Evolutionary conservation across 2,329 filamentous ascomycete genomes (phyloP), one percentile per base, ranked within the genome.

Genomic region (Aurifilum marmelostoma): DNA sequence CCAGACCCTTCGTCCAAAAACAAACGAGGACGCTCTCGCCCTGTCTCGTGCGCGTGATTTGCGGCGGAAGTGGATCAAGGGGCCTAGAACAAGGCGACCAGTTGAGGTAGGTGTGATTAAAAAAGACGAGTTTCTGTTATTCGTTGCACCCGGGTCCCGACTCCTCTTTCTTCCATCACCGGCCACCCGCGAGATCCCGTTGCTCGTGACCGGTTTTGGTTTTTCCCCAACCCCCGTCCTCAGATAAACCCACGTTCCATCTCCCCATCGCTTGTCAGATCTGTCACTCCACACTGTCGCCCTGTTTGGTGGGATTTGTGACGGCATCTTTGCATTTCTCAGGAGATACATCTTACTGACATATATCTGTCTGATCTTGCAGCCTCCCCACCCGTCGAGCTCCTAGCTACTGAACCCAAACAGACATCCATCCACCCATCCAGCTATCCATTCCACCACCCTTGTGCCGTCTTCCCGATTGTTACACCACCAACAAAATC

Each of bases 281-380:
- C 39, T 37, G 56, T 64, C 63, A 61, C 66, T 68, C 62, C 66
- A 68, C 66, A n/a, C 43, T 24, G 39, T 18, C 58, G 37, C 63
- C n/a, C 34, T 59, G 50, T 69, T 50, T n/a, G 59, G 54, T 41
- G 58, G 58, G 62, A 50, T 50, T 65, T 50, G 62, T 68, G 58
- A 63, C 62, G 56, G 56, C 50, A 66, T 67, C 59, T 9, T 56
- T 50, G 37, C 47, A 58, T 6, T 43, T 32, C 63, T 68, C 62
- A 65, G 37, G 47, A 70, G 62, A 68, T 59, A 18, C 24, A 18
- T 29, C 43, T 68, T 50, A 50, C 60, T 70, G 66, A 70, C 69
- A 63, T 68, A 68, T 52, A 70, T 59, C 32, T 61, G 66, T 59
- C 63, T 58, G 66, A 47, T 32, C 69, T 61, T 47, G 69, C 69